These are phyloP conservation scores for Tricholoma sp. DNA, from an alignment of 768 basidiomycete genomes.

Conservation along the genomic window DNA sequence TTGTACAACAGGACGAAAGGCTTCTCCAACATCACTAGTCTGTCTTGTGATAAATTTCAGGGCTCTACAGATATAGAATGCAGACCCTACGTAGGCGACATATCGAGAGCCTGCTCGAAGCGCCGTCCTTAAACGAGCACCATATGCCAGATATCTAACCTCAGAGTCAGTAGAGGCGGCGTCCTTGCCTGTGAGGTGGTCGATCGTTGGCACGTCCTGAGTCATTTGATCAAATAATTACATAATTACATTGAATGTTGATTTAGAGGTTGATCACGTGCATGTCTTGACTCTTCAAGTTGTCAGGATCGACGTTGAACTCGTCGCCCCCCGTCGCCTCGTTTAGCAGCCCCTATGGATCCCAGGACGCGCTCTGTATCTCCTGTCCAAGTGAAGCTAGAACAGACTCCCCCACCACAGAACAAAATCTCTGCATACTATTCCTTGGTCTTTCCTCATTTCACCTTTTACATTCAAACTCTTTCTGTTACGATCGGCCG, in stretches of 20 bases:
- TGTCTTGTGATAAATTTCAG: slow-evolving; percentile 19
- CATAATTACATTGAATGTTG: slow-evolving; percentile 3
- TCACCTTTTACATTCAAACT: slow-evolving; percentile 96
- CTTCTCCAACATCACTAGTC: slow-evolving; percentile 82
- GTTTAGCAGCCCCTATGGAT: slow-evolving; percentile 31
- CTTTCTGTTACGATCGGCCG: slow-evolving; percentile 92
- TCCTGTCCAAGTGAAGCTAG: slow-evolving; percentile 22
- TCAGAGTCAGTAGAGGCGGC: slow-evolving; percentile 65
- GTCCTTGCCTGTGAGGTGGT: slow-evolving; percentile 56
- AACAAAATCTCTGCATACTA: slow-evolving; percentile 92
- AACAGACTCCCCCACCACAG: slow-evolving; percentile 36
- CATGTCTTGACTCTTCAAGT: slow-evolving; percentile 9
- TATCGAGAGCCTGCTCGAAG: slow-evolving; percentile 66
- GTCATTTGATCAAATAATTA: slow-evolving; percentile 25
- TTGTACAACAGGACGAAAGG: slow-evolving; percentile 73
- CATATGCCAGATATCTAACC: slow-evolving; percentile 71
- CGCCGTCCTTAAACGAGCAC: slow-evolving; percentile 71
- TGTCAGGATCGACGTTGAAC: slow-evolving; percentile 16
- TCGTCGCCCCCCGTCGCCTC: slow-evolving; percentile 13
- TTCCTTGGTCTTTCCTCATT: slow-evolving; percentile 88
- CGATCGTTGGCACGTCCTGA: slow-evolving; percentile 45
- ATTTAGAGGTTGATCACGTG: slow-evolving; percentile 10
- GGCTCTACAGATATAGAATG: slow-evolving; percentile 5
- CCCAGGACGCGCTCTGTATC: slow-evolving; percentile 38
- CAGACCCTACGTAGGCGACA: slow-evolving; percentile 60